These are phyloP conservation scores for Penicillium sp. DNA, from an alignment of 2,329 filamentous ascomycete species.

Conservation along the genomic window DNA sequence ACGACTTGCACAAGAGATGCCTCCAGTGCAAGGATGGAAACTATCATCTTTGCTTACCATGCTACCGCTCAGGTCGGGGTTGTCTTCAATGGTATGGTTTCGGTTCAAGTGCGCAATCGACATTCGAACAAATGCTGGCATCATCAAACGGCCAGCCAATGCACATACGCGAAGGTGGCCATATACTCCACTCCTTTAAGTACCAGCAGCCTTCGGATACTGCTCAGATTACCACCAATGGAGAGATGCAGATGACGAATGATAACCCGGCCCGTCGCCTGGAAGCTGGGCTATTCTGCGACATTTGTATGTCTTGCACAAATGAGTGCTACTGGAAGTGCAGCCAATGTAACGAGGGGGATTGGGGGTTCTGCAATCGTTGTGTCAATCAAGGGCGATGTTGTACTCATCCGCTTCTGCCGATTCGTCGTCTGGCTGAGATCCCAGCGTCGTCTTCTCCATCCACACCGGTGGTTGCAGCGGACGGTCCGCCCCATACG, in stretches of 20 bases:
- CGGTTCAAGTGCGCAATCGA: slow-evolving; percentile 67
- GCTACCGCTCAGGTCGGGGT: slow-evolving; percentile 74
- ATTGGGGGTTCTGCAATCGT: slow-evolving; percentile 89
- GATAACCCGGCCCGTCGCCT: slow-evolving; percentile 68
- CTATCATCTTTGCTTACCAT: slow-evolving; percentile 78
- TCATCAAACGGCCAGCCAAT: slow-evolving; percentile 22
- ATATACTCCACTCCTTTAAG: slow-evolving; percentile 48
- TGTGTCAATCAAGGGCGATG: slow-evolving; percentile 81
- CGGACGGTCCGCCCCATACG: slow-evolving; percentile 27
- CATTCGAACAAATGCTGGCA: slow-evolving; percentile 60
- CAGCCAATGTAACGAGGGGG: slow-evolving; percentile 80
- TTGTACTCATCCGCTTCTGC: slow-evolving; percentile 79
- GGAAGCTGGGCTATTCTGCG: slow-evolving; percentile 82
- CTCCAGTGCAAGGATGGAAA: slow-evolving; percentile 65
- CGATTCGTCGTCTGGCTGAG: slow-evolving; percentile 62
- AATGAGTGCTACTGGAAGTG: slow-evolving; percentile 92
- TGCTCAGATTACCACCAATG: slow-evolving; percentile 30
- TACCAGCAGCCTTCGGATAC: slow-evolving; percentile 32
- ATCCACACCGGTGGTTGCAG: slow-evolving; percentile 18
- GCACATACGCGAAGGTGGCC: slow-evolving; percentile 40
- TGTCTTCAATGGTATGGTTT: slow-evolving; percentile 91
- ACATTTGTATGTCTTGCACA: slow-evolving; percentile 68
- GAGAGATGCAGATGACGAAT: slow-evolving; percentile 55
- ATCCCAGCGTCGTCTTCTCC: slow-evolving; percentile 8
- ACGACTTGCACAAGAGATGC: slow-evolving; percentile 85